These are phyloP conservation scores for Copromyces sp. DNA, from an alignment of 495 filamentous ascomycete genomes.

Conservation along the genomic window DNA sequence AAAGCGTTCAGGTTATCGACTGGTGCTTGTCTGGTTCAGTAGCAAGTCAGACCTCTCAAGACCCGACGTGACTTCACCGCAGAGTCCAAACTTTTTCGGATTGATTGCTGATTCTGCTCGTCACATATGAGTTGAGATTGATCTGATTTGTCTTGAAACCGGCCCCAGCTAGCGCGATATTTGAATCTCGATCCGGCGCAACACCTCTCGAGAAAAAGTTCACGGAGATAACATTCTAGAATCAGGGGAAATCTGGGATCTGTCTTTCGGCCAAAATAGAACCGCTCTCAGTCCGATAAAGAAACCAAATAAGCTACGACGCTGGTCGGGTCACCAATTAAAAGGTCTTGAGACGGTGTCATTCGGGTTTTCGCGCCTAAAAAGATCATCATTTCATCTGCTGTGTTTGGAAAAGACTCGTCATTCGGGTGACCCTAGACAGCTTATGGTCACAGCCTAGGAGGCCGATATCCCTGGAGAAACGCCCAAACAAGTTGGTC, in stretches of 20 bases:
- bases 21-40: background rate
- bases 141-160: background rate
- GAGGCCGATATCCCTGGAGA: background rate
- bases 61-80: background rate
- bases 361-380: background rate
- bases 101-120: background rate
- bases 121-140: background rate
- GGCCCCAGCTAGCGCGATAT: slow-evolving; percentile 1
- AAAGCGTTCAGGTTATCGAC: background rate
- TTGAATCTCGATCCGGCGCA: slow-evolving; percentile 16
- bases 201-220: background rate
- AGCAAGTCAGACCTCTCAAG: background rate
- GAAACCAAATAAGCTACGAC: background rate
- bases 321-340: background rate
- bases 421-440: background rate
- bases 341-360: background rate
- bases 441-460: background rate
- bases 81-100: background rate
- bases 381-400: background rate
- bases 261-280: background rate
- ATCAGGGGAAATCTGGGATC: background rate
- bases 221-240: background rate
- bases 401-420: background rate
- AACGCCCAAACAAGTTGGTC: background rate
- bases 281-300: background rate